Conservation (phyloP, 441 rosid genomes). For the Erysimum cheiri region DNA sequence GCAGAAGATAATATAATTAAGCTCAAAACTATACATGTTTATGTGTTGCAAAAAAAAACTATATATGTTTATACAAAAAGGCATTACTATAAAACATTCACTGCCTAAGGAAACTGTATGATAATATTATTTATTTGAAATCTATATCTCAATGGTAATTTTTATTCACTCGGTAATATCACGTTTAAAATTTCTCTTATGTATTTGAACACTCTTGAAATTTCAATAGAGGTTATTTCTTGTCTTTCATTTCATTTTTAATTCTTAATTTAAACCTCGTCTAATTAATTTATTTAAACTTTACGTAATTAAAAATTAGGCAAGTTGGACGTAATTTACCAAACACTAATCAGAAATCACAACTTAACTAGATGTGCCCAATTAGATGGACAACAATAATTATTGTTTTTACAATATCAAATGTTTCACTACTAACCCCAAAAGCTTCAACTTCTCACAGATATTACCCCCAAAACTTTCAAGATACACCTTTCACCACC, state of each 20-base stretch:
- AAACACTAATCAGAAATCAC: constrained; percentile 38
- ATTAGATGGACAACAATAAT: constrained; percentile 19
- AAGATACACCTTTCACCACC: constrained; percentile 34
- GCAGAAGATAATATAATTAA: neutral
- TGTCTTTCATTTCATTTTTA: neutral
- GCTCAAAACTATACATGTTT: neutral
- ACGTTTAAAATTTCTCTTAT: neutral
- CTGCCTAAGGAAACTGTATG: neutral
- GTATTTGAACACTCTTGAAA: neutral
- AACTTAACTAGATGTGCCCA: constrained; percentile 36
- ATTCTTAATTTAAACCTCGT: neutral
- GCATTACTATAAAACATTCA: neutral
- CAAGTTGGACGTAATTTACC: constrained; percentile 35
- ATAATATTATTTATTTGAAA: neutral
- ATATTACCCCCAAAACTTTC: constrained; percentile 39
- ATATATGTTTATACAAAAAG: neutral
- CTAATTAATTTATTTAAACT: neutral
- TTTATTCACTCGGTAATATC: neutral
- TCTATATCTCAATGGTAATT: too few species aligned
- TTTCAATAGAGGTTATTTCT: neutral
- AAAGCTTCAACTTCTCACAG: constrained; percentile 27
- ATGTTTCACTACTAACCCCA: constrained; percentile 33
- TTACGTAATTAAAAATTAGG: constrained; percentile 11
- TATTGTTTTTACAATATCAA: constrained; percentile 37
- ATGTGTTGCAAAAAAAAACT: neutral